These are phyloP conservation scores for Lactifluus rugatus DNA, from an alignment of 768 basidiomycete species.

Conservation along the genomic window DNA sequence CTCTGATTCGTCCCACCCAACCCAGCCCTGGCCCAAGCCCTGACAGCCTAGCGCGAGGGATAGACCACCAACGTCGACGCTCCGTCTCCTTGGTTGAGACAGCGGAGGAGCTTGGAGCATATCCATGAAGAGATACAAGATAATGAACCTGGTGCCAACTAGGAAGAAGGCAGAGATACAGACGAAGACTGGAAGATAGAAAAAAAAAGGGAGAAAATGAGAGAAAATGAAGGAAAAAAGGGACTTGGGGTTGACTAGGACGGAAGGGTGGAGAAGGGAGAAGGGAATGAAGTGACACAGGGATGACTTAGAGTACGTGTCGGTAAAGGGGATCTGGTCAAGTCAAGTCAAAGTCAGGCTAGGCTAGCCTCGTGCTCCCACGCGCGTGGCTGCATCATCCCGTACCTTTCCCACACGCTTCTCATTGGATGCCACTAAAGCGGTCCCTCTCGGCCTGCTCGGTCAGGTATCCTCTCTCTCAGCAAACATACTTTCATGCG, in stretches of 20 bases:
- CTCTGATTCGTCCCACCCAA: slow-evolving; percentile 35
- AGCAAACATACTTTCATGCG: too few relatives aligned
- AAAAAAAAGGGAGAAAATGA: too few relatives aligned
- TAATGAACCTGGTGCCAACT: not conserved
- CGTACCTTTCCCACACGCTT: slow-evolving; percentile 7
- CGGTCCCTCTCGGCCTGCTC: too few relatives aligned
- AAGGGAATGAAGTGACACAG: not conserved
- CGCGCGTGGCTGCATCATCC: not conserved
- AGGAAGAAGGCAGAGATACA: not conserved
- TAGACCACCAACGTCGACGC: slow-evolving; percentile 86
- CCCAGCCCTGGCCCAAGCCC: slow-evolving; percentile 64
- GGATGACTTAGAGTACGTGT: too few relatives aligned
- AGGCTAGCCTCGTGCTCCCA: slow-evolving; percentile 10
- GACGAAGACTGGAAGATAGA: not conserved
- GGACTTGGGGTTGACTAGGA: not conserved
- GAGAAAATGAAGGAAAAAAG: not conserved
- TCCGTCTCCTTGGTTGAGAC: slow-evolving; percentile 42
- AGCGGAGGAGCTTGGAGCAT: slow-evolving; percentile 6
- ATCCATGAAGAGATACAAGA: slow-evolving; percentile 6
- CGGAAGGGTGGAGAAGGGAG: not conserved
- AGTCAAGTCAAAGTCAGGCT: not conserved
- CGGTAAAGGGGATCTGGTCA: too few relatives aligned
- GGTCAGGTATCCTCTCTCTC: too few relatives aligned
- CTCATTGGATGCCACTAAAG: too few relatives aligned
- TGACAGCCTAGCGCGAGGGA: slow-evolving; percentile 61